These are phyloP conservation scores for Echinosophora koreensis DNA, from an alignment of 306 rosid genomes.

Conservation along the genomic window DNA sequence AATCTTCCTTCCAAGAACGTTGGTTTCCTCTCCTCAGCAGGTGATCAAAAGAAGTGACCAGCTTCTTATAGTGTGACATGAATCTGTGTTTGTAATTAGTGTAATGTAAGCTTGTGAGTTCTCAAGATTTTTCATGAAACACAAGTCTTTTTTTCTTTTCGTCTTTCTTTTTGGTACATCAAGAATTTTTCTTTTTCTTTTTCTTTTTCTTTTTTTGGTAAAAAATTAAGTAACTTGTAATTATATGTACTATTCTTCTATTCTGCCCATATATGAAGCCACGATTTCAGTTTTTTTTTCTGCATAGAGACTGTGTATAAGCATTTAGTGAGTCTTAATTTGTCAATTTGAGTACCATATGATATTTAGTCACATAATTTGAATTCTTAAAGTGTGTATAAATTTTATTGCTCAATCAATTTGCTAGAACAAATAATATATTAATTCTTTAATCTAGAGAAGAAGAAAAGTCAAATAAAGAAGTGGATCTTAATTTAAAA, in stretches of 20 bases:
- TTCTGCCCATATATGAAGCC: constrained; percentile 9
- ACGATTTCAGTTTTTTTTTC: not conserved
- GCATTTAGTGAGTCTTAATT: not conserved
- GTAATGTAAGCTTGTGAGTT: constrained; percentile 37
- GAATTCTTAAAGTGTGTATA: not conserved
- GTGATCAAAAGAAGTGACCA: constrained; percentile 30
- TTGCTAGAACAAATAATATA: too few relatives aligned
- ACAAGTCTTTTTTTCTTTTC: not conserved
- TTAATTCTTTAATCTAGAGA: too few relatives aligned
- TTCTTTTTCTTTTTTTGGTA: too few relatives aligned
- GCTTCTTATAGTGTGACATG: not conserved
- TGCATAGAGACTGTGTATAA: constrained; percentile 2
- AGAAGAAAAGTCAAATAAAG: not conserved
- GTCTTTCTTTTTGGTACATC: too few relatives aligned
- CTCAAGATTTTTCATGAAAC: constrained; percentile 24
- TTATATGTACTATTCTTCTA: not conserved
- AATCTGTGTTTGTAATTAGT: constrained; percentile 45
- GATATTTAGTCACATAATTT: not conserved
- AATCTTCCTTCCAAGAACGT: constrained; percentile 72
- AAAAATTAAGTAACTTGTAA: constrained; percentile 10
- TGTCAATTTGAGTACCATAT: not conserved
- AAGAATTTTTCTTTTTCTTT: not conserved
- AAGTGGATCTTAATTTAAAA: not conserved
- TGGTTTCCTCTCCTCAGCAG: constrained; percentile 79
- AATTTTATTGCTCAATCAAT: too few relatives aligned